Evolutionary conservation across 257 asterid genomes (phyloP).

Genomic region (Nicotiana paniculata): DNA sequence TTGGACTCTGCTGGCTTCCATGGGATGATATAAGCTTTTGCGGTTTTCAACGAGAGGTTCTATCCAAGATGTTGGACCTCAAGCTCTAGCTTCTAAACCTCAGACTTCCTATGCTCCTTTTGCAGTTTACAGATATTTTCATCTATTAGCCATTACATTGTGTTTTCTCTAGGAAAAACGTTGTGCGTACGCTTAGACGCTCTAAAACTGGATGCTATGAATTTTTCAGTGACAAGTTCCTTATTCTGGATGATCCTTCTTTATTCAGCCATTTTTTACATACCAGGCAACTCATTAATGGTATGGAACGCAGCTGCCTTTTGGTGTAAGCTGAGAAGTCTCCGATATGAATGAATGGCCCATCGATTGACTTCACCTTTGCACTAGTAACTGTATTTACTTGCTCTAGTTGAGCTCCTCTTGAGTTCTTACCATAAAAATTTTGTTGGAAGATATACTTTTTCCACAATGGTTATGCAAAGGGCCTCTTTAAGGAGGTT

Average conservation of each 20-base stretch:
- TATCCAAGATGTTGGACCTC: not conserved
- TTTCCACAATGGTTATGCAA: not conserved
- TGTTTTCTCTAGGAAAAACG: not conserved
- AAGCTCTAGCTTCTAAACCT: not conserved
- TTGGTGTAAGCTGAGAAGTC: not conserved
- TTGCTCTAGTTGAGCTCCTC: not conserved
- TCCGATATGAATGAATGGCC: not conserved
- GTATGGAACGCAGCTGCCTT: not conserved
- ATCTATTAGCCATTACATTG: not conserved
- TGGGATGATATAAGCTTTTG: constrained; percentile 42
- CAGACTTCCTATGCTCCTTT: not conserved
- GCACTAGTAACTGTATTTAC: not conserved
- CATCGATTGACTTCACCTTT: not conserved
- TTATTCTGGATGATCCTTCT: not conserved
- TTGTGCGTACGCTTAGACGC: not conserved
- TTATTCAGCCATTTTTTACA: not conserved
- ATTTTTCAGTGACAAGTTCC: not conserved
- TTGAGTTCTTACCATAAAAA: not conserved
- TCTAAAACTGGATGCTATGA: not conserved
- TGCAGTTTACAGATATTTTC: not conserved
- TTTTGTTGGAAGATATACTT: not conserved
- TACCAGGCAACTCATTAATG: not conserved
- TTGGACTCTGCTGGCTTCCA: constrained; percentile 80
- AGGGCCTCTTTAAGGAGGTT: no score
- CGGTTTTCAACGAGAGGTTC: not conserved